Conservation (phyloP, 345 rosid species). For the Eucalyptus marginata region DNA sequence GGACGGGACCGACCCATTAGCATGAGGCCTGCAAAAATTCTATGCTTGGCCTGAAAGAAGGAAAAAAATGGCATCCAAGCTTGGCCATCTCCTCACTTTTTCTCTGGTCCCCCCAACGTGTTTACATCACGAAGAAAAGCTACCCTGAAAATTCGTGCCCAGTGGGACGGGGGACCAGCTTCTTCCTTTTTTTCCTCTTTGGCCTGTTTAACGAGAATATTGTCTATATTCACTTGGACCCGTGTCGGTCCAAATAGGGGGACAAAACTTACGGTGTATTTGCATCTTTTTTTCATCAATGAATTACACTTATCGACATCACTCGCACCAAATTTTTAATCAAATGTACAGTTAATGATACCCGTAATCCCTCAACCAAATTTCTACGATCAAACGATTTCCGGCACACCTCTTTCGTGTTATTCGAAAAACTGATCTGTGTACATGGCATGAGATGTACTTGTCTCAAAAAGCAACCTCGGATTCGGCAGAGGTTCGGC, state of each 20-base stretch:
- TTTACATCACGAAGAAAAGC: background rate
- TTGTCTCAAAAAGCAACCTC: background rate
- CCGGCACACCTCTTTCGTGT: background rate
- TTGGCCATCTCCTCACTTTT: background rate
- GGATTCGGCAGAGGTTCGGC: background rate
- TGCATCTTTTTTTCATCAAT: background rate
- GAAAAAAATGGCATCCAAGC: background rate
- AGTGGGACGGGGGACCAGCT: background rate
- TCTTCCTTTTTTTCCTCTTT: background rate
- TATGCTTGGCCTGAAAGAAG: background rate
- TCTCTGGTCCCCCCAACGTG: background rate
- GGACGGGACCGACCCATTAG: background rate
- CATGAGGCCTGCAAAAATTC: background rate
- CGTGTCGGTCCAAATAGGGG: background rate
- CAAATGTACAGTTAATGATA: background rate
- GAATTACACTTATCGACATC: background rate
- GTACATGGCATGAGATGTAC: background rate
- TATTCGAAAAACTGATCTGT: background rate
- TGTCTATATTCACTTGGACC: background rate
- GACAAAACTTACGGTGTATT: background rate
- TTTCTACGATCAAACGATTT: background rate
- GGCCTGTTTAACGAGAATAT: background rate
- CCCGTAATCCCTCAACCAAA: background rate
- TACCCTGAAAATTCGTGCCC: background rate
- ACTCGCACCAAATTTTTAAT: background rate